Percentiles rank a stretch among this genome's conserved stretches.
Evolutionary conservation across 2,329 filamentous ascomycete species (phyloP).

Genomic region (Talaromyces atroroseus): DNA sequence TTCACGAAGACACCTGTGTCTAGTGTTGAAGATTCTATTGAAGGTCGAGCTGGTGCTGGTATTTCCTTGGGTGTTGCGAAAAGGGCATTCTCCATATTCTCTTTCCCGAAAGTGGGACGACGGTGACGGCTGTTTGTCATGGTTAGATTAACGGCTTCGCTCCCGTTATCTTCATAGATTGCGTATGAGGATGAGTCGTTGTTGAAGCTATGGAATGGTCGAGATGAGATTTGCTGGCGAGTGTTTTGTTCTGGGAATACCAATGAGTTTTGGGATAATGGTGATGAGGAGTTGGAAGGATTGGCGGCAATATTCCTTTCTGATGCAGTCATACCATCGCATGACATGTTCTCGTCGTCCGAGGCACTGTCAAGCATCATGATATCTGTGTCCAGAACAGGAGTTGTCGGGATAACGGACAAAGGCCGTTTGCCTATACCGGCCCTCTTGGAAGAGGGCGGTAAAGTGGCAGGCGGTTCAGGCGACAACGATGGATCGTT

Average conservation of each 20-base stretch:
- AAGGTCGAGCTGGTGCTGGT: background rate
- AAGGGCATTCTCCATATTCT: constrained; percentile 2
- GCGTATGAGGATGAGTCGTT: constrained; percentile 15
- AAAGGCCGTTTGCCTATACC: constrained; percentile 39
- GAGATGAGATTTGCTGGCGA: background rate
- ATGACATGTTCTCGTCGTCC: constrained; percentile 20
- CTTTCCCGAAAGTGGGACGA: constrained; percentile 8
- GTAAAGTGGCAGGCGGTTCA: constrained; percentile 28
- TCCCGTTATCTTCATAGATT: constrained; percentile 24
- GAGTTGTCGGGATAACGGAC: constrained; percentile 32
- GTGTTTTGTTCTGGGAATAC: constrained; percentile 18
- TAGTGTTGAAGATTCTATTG: background rate
- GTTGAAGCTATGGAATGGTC: background rate
- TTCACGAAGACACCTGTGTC: constrained; percentile 7
- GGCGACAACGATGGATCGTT: constrained; percentile 43
- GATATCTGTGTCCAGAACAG: constrained; percentile 27
- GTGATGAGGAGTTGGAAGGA: constrained; percentile 10
- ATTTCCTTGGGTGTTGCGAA: constrained; percentile 3
- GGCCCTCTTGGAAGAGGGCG: constrained; percentile 34
- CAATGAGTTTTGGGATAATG: constrained; percentile 31
- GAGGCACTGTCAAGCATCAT: constrained; percentile 23
- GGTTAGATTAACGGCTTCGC: constrained; percentile 3
- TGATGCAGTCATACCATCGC: constrained; percentile 29
- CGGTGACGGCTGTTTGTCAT: background rate
- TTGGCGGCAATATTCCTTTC: constrained; percentile 37